Evolutionary conservation across 2,329 filamentous ascomycete genomes (phyloP).

Genomic region (Microdochium bolleyi): DNA sequence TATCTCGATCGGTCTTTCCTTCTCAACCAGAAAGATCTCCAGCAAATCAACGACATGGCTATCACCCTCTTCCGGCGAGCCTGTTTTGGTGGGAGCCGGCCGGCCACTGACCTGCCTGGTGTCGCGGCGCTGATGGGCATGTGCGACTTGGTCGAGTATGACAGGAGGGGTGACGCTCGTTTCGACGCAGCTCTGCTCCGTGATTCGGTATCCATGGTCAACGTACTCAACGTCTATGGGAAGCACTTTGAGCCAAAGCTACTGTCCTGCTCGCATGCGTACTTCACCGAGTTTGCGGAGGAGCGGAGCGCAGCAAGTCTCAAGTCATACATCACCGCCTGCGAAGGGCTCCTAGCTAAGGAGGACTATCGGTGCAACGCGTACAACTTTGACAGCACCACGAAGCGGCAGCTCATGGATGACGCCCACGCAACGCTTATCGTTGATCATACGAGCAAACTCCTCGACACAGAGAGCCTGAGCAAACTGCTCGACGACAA

Average conservation of each 20-base stretch:
- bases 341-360: constrained; percentile 58
- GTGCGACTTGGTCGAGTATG: constrained; percentile 66
- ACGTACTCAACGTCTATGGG: constrained; percentile 75
- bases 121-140: constrained; percentile 47
- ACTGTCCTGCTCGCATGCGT: constrained; percentile 57
- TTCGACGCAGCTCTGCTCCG: constrained; percentile 61
- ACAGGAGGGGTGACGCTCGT: constrained; percentile 50
- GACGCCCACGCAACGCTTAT: constrained; percentile 69
- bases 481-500: constrained; percentile 65
- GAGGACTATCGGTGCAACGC: constrained; percentile 73
- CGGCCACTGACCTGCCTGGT: constrained; percentile 16
- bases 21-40: constrained; percentile 59
- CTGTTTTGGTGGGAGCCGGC: constrained; percentile 26
- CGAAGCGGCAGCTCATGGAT: constrained; percentile 67
- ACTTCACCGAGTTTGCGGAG: constrained; percentile 63
- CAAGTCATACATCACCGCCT: constrained; percentile 67
- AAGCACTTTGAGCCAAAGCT: constrained; percentile 73
- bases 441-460: constrained; percentile 53
- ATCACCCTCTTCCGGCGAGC: constrained; percentile 65
- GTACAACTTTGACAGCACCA: constrained; percentile 76
- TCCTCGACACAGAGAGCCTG: constrained; percentile 61
- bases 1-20: constrained; percentile 90
- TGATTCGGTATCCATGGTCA: constrained; percentile 72
- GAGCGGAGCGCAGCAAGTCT: constrained; percentile 56
- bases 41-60: constrained; percentile 74